Base-by-base conservation (phyloP, 768 basidiomycete genomes). In the Auricularia cornea region DNA sequence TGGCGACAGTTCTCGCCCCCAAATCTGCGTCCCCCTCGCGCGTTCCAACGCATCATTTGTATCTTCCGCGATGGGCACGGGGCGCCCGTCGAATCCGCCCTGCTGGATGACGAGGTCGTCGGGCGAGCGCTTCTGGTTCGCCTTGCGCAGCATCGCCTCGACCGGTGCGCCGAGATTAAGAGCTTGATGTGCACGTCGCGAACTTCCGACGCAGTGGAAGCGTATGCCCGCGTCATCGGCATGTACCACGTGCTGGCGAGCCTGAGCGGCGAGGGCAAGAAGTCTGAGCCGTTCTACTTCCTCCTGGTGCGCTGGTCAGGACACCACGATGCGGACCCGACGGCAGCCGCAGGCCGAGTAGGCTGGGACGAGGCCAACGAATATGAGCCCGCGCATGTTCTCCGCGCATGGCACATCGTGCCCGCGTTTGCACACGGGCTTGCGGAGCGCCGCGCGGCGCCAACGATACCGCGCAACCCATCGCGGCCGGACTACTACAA, bases 171-270 rank as follows among this genome's bases (percentile, higher is more conserved):
- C 11, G 92, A 92, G 57, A 98, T 87, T 71, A 98, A 93, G 20
- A 95, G 89, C 74, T 96, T 97, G 68, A 98, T 95, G 72, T 97
- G 92, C 10, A 98, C 95, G 70, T 94, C 92, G 59, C 92, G 90
- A 64, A 93, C n/a, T n/a, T 8, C 96, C 96, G 66, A 99, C 98
- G n/a, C 96, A 90, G 72, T 99, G 96, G n/a, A n/a, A n/a, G n/a
- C n/a, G 35, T 35, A 35, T 35, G 35, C 35, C 2, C 64, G 60
- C 1, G 60, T 65, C 4, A 44, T 65, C 29, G 40, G 61, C 23
- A 65, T 65, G 3, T 65, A 30, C 32, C 60, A 65, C 60, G 51
- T 65, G n/a, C 10, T 16, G 6, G 57, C 57, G 3, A 16, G 14
- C 3, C 57, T 16, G 3, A 8, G 8, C n/a, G 30, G 26, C 8